Evolutionary conservation across 1,284 basidiomycete genomes (phyloP).

Genomic region (Cryptococcus sp.): DNA sequence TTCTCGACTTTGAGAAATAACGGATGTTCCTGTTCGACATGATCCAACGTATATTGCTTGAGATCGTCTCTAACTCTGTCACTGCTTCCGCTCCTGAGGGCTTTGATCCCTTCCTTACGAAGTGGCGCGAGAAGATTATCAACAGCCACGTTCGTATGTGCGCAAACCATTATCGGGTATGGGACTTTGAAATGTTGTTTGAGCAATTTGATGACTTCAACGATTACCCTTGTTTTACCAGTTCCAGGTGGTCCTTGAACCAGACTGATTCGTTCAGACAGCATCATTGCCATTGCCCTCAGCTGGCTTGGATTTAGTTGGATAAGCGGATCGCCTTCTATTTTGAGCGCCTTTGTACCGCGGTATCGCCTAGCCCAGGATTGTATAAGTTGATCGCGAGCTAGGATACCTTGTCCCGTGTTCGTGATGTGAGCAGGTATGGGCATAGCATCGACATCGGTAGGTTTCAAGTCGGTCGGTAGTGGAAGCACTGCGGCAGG

Average conservation of each 20-base stretch:
- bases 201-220: slow-evolving; percentile 74
- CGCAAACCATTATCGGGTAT: slow-evolving; percentile 79
- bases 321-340: slow-evolving; percentile 77
- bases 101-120: slow-evolving; percentile 58
- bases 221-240: slow-evolving; percentile 85
- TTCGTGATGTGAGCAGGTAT: slow-evolving; percentile 9
- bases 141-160: slow-evolving; percentile 92
- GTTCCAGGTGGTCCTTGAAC: slow-evolving; percentile 96
- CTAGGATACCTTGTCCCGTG: slow-evolving; percentile 55
- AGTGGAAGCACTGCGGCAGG: slow-evolving; percentile 14
- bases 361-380: slow-evolving; percentile 70
- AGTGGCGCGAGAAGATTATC: slow-evolving; percentile 79
- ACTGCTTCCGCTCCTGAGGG: slow-evolving; percentile 68
- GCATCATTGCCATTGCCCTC: slow-evolving; percentile 79
- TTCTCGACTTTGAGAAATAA: slow-evolving; percentile 52
- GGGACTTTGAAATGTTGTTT: slow-evolving; percentile 79
- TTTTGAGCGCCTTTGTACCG: slow-evolving; percentile 56
- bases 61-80: slow-evolving; percentile 62
- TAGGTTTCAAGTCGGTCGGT: slow-evolving; percentile 19
- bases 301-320: slow-evolving; percentile 73
- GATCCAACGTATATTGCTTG: slow-evolving; percentile 61
- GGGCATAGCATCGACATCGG: slow-evolving; percentile 34
- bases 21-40: slow-evolving; percentile 62
- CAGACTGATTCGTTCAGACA: slow-evolving; percentile 69
- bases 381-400: slow-evolving; percentile 63